phyloP scores from a whole-genome alignment of 1,284 basidiomycete genomes.

The Rhodotorula sp. region DNA sequence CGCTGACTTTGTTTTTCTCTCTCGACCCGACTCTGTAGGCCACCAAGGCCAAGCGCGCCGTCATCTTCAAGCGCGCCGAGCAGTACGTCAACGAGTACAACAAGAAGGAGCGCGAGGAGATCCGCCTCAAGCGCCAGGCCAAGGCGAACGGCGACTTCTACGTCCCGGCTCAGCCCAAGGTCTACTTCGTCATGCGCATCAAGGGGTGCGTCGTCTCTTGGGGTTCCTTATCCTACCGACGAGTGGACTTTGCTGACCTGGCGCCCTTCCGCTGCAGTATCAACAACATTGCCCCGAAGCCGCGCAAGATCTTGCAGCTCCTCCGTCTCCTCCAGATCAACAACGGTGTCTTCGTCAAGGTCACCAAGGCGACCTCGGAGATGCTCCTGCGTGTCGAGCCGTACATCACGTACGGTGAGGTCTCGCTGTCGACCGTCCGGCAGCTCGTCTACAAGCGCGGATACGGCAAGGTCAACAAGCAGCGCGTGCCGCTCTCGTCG shows the following conservation, averaged over 20 bases:
- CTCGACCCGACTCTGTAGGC: constrained; percentile 61
- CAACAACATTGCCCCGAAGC: constrained; percentile 99
- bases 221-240: background rate
- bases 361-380: constrained; percentile 92
- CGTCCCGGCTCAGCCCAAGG: constrained; percentile 92
- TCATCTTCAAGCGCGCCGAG: constrained; percentile 99
- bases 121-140: constrained; percentile 90
- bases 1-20: constrained; percentile 8
- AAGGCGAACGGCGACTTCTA: constrained; percentile 94
- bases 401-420: constrained; percentile 94
- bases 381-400: constrained; percentile 98
- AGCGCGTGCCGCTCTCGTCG: constrained; percentile 92
- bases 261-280: constrained; percentile 63
- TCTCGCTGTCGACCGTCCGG: constrained; percentile 93
- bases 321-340: constrained; percentile 99
- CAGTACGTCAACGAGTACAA: constrained; percentile 97
- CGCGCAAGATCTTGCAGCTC: constrained; percentile 97
- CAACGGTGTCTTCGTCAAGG: constrained; percentile 98
- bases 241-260: background rate
- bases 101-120: constrained; percentile 89
- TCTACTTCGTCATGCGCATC: constrained; percentile 97
- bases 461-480: constrained; percentile 97
- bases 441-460: constrained; percentile 99
- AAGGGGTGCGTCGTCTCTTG: constrained; percentile 65
- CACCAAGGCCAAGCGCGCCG: constrained; percentile 84